phyloP scores from a whole-genome alignment of 352 stramenopile species.

The Poterioochromonas sp. region DNA sequence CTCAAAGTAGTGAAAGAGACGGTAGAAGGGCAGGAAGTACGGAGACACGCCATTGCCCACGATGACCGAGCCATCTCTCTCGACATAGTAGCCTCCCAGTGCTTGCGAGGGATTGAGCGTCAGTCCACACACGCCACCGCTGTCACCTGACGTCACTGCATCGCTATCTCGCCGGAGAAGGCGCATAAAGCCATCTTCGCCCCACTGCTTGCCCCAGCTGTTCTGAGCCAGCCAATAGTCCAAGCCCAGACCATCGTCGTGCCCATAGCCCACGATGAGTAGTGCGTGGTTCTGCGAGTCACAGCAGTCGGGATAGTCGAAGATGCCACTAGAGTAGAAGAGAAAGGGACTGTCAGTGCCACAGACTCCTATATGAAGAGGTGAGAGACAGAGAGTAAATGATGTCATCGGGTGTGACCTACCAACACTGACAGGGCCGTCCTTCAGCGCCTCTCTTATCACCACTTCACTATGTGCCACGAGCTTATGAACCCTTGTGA shows the following conservation, averaged over 20 bases:
- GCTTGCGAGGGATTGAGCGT: neutral
- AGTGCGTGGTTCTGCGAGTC: neutral
- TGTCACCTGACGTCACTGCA: constrained; percentile 6
- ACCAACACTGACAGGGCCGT: neutral
- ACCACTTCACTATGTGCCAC: neutral
- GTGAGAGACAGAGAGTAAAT: neutral
- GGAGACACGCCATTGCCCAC: neutral
- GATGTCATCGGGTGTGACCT: neutral
- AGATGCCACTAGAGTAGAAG: constrained; percentile 2
- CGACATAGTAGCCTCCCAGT: neutral
- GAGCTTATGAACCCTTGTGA: neutral
- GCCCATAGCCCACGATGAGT: constrained; percentile 12
- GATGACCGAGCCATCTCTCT: neutral
- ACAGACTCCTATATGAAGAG: neutral
- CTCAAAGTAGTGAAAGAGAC: neutral
- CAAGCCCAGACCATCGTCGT: neutral
- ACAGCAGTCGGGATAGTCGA: neutral
- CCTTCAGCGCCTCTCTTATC: neutral
- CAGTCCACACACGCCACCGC: neutral
- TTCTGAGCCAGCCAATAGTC: constrained; percentile 22
- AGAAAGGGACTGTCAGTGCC: neutral
- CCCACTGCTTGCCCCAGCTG: constrained; percentile 5
- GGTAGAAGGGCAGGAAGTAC: neutral
- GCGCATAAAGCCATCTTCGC: constrained; percentile 1
- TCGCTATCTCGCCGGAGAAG: neutral